Evolutionary conservation across 2,329 filamentous ascomycete genomes (phyloP).

Genomic region (Uncinocarpus reesii): DNA sequence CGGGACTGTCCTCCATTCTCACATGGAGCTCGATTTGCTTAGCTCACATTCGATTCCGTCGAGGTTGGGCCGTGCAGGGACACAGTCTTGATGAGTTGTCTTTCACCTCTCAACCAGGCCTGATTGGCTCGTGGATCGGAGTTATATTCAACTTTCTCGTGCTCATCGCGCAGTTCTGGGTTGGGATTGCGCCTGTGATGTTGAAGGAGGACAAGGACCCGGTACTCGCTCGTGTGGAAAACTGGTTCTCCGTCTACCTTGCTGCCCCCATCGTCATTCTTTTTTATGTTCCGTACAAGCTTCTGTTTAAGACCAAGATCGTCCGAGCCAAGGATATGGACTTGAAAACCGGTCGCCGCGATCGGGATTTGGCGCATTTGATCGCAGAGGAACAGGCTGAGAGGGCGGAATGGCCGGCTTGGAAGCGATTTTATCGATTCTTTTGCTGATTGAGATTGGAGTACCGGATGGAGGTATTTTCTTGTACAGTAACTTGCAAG

Average conservation of each 20-base stretch:
- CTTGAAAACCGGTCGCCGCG: slow-evolving; percentile 21
- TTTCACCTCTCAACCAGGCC: slow-evolving; percentile 39
- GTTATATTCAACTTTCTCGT: slow-evolving; percentile 55
- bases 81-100: slow-evolving; percentile 29
- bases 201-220: slow-evolving; percentile 47
- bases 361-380: slow-evolving; percentile 51
- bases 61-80: slow-evolving; percentile 33
- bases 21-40: slow-evolving; percentile 40
- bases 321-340: slow-evolving; percentile 19
- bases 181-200: slow-evolving; percentile 52
- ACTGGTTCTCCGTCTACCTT: slow-evolving; percentile 41
- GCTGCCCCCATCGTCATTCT: slow-evolving; percentile 33
- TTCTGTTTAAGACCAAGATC: slow-evolving; percentile 19
- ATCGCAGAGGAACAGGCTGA: slow-evolving; percentile 72
- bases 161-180: slow-evolving; percentile 71
- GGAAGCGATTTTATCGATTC: slow-evolving; percentile 67
- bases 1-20: slow-evolving; percentile 54
- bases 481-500: too few species aligned
- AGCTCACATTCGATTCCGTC: slow-evolving; percentile 40
- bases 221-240: slow-evolving; percentile 37
- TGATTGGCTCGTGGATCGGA: slow-evolving; percentile 51
- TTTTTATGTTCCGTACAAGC: slow-evolving; percentile 26
- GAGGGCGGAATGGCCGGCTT: slow-evolving; percentile 57
- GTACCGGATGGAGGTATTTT: neutral
- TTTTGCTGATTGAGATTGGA: slow-evolving; percentile 46